These are phyloP conservation scores for Zoysia pacifica DNA, from an alignment of 176 grass and related monocot genomes.

Conservation along the genomic window DNA sequence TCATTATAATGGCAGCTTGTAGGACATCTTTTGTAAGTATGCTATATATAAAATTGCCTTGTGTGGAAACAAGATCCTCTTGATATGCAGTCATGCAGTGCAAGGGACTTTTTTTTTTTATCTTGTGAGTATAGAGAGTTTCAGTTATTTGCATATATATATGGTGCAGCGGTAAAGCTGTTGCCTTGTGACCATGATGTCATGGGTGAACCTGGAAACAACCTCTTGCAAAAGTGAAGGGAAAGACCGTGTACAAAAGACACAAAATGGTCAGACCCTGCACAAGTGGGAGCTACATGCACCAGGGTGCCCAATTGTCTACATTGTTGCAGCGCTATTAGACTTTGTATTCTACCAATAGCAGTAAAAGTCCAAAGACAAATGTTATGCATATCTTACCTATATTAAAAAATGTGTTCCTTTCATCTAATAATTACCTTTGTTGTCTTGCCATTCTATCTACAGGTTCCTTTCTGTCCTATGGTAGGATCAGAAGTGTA, in stretches of 20 bases:
- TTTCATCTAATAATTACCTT: slow-evolving; percentile 3
- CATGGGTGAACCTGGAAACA: too few species aligned
- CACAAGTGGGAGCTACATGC: too few species aligned
- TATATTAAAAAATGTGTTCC: neutral
- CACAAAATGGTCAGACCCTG: too few species aligned
- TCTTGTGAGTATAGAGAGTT: neutral
- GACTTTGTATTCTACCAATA: neutral
- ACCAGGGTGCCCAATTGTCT: neutral
- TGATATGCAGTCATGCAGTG: neutral
- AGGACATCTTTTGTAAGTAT: neutral
- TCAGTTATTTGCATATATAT: neutral
- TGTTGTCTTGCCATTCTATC: slow-evolving; percentile 9
- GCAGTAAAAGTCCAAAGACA: neutral
- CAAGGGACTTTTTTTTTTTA: neutral
- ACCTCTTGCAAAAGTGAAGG: too few species aligned
- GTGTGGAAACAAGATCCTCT: slow-evolving; percentile 18
- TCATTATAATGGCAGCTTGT: neutral
- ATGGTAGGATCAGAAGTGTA: slow-evolving; percentile 99
- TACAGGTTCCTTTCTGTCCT: slow-evolving; percentile 91
- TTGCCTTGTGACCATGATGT: too few species aligned
- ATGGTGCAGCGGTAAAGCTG: too few species aligned
- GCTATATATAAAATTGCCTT: slow-evolving; percentile 13
- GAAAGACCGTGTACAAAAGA: too few species aligned
- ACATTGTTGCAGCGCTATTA: neutral
- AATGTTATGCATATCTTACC: neutral